phyloP scores from a whole-genome alignment of 2,329 filamentous ascomycete species.

The Talaromyces sp. region DNA sequence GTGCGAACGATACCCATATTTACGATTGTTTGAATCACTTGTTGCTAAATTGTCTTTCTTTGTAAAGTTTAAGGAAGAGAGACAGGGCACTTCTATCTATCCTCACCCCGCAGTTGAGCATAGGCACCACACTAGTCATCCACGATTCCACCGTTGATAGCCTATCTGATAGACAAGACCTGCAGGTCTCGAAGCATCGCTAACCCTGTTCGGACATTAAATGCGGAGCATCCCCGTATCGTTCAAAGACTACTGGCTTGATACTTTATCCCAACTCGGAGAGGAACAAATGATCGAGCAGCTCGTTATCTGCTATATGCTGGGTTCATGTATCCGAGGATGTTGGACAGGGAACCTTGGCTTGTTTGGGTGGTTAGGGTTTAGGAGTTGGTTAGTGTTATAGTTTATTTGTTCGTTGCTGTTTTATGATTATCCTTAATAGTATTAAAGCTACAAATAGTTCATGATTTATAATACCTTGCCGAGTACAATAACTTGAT shows the following conservation, averaged over 20 bases:
- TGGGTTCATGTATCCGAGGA: not conserved
- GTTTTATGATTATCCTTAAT: too few species aligned
- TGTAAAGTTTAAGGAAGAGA: not conserved
- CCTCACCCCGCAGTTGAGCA: not conserved
- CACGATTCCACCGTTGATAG: not conserved
- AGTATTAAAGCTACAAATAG: too few species aligned
- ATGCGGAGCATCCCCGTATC: not conserved
- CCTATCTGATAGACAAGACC: not conserved
- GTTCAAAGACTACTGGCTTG: not conserved
- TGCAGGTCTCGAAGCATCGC: not conserved
- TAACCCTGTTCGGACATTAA: not conserved
- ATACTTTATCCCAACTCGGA: not conserved
- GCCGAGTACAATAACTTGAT: not conserved
- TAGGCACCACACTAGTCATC: not conserved
- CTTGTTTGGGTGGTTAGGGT: not conserved
- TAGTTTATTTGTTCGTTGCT: too few species aligned
- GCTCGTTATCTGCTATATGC: not conserved
- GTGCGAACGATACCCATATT: constrained; percentile 58
- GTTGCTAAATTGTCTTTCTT: not conserved
- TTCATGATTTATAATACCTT: too few species aligned
- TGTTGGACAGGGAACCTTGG: not conserved
- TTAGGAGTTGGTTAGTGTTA: too few species aligned
- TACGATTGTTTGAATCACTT: not conserved
- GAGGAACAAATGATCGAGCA: not conserved
- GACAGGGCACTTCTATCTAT: not conserved